Evolutionary conservation across 2,329 filamentous ascomycete species (phyloP), one percentile per base, ranked within the genome.

Genomic region (Escovopsis sp.): DNA sequence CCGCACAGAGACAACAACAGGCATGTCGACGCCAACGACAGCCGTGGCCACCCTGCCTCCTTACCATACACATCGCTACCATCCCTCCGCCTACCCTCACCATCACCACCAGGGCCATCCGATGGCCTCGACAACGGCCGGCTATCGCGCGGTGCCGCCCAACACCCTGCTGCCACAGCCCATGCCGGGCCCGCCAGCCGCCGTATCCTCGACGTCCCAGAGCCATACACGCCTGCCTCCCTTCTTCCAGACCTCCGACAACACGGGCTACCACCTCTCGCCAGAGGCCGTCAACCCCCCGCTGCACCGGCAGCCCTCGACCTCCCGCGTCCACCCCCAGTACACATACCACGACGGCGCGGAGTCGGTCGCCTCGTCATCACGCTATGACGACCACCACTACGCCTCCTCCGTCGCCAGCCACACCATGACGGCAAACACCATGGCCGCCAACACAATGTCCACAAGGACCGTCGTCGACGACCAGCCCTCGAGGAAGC

Each of bases 1-100:
- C 10, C 20, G 38, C 4, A 32, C 35, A 37, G 43, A 29, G 15
- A 32, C 40, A 27, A 24, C 40, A 29, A 16, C 25, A 20, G 41
- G 37, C 35, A 88, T 89, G 84, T 88, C 84, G 70, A 87, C 83
- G 52, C 83, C 84, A 51, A 85, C 82, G 47, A 82, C 79, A 56
- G 80, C 79, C 54, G 82, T 80, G 60, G 79, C 79, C 56, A 81
- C 79, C 51, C 70, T 84, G 57, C 78, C 79, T 58, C 75, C 74
- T 54, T 78, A 80, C 61, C 74, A 78, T 62, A 71, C 73, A 47
- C 76, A 77, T 65, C 77, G 79, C 66, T 79, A 79, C 55, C 70
- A 76, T 56, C 74, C 76, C 54, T 57, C 71, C 37, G 70, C 67
- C 46, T 62, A 68, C 49, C 59, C 66, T 46, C 54, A 71, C 67